phyloP scores from a whole-genome alignment of 176 grass and related monocot genomes.

The Dendrocalamus sinicus region DNA sequence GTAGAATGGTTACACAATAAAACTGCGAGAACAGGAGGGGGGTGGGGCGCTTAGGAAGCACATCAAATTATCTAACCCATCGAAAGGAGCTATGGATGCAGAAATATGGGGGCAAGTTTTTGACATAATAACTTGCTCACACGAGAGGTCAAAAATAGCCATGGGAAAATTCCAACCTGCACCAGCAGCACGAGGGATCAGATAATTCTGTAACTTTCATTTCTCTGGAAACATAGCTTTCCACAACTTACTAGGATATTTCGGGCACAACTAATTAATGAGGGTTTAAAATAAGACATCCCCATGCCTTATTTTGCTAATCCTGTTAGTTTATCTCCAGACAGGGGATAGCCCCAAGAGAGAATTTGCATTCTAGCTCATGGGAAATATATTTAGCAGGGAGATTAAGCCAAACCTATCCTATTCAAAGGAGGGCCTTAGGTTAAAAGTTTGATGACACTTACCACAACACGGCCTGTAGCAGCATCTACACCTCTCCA shows the following conservation, averaged over 20 bases:
- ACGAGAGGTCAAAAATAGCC: conserved; percentile 77
- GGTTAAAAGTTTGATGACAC: neutral
- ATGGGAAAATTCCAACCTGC: conserved; percentile 91
- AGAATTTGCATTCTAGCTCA: neutral
- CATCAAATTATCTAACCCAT: neutral
- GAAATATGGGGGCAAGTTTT: conserved; percentile 55
- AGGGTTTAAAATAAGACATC: neutral
- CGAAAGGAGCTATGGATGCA: conserved; percentile 20
- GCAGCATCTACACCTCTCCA: conserved; percentile 71
- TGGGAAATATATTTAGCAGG: neutral
- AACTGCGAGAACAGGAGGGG: neutral
- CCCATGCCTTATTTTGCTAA: neutral
- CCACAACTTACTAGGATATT: neutral
- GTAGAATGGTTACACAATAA: neutral
- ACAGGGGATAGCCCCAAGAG: neutral
- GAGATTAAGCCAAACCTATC: neutral
- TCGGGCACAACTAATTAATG: neutral
- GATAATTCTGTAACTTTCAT: neutral
- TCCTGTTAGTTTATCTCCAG: neutral
- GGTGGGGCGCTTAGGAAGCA: neutral
- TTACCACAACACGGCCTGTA: conserved; percentile 66
- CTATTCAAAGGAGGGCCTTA: neutral
- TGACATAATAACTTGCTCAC: conserved; percentile 77
- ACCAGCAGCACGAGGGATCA: conserved; percentile 20
- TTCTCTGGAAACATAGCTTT: neutral